These are phyloP conservation scores for Plasmopara viticola DNA, from an alignment of 352 stramenopile species.

Conservation along the genomic window DNA sequence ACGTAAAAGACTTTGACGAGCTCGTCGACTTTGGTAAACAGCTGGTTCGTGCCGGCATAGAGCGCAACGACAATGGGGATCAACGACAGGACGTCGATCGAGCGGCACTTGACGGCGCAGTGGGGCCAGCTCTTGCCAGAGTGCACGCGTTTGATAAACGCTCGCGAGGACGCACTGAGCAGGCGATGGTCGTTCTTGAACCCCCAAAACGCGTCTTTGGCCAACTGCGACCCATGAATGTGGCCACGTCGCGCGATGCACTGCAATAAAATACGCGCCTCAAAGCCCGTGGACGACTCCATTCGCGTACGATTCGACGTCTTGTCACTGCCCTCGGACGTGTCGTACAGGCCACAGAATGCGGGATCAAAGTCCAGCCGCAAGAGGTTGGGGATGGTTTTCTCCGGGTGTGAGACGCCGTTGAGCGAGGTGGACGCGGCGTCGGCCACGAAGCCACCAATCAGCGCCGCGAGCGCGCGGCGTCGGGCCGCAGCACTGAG, in stretches of 20 bases:
- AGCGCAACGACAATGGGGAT: constrained; percentile 70
- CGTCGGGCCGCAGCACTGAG: constrained; percentile 52
- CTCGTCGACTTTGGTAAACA: constrained; percentile 79
- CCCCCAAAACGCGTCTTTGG: constrained; percentile 76
- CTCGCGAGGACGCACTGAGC: constrained; percentile 57
- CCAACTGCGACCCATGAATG: constrained; percentile 62
- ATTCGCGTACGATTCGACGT: constrained; percentile 34
- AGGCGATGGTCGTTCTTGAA: constrained; percentile 77
- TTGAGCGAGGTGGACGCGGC: constrained; percentile 74
- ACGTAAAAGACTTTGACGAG: constrained; percentile 78
- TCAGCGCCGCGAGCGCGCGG: constrained; percentile 55
- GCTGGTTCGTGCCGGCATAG: constrained; percentile 69
- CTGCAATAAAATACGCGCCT: constrained; percentile 67
- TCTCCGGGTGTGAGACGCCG: constrained; percentile 66
- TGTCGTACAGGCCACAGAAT: constrained; percentile 66
- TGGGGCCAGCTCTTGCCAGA: constrained; percentile 61
- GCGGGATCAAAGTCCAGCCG: constrained; percentile 69
- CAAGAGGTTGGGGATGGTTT: constrained; percentile 71
- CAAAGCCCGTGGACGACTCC: constrained; percentile 76
- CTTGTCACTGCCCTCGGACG: constrained; percentile 27
- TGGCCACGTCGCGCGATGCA: constrained; percentile 62
- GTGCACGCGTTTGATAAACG: constrained; percentile 75
- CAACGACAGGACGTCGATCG: constrained; percentile 71
- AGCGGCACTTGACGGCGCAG: constrained; percentile 71
- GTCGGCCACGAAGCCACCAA: constrained; percentile 73